Evolutionary conservation across 306 rosid genomes (phyloP), one percentile per base, ranked within the genome.

Genomic region (Fagus sylvatica): DNA sequence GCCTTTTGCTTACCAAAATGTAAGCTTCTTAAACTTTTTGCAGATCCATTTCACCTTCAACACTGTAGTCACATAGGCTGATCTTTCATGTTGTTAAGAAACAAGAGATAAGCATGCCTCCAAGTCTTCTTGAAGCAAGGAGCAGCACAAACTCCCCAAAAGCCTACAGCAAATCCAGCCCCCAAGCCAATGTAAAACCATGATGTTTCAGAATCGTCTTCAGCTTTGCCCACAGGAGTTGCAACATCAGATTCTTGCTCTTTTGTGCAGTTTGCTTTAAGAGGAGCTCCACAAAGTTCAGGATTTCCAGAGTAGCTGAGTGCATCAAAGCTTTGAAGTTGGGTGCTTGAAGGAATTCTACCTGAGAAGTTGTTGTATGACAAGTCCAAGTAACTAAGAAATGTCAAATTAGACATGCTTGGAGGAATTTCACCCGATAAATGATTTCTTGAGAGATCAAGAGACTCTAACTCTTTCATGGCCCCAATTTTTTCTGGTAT

Each of bases 311-410:
- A 15, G 11, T 55, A 84, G 4, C 42, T n/a, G 30, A 74, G 49
- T 2, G 66, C 66, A 37, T 75, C 53, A 15, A 41, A 75, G 28
- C 81, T 53, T 1, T 80, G 77, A 15, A 83, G 33, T 65, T 79
- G 88, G 39, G 88, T 53, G 11, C 86, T 78, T 2, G 74, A 0
- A 62, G 90, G 84, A 16, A 87, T 81, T 82, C 70, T 16, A 13
- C 89, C 89, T 0, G 7, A 6, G 5, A 79, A 76, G 64, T 73
- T 39, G 46, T 85, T 85, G 80, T 76, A 69, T 22, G 89, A 82
- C 11, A 82, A 51, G 70, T 85, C 76, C 41, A 85, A 59, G 10
- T 16, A 41, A 12, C 11, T 69, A 39, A 82, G 57, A 30, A 43
- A 81, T 69, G 71, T 66, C 16, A 76, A 62, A 9, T 10, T 12